phyloP scores from a whole-genome alignment of 495 filamentous ascomycete species.

The Aspergillus taichungensis region DNA sequence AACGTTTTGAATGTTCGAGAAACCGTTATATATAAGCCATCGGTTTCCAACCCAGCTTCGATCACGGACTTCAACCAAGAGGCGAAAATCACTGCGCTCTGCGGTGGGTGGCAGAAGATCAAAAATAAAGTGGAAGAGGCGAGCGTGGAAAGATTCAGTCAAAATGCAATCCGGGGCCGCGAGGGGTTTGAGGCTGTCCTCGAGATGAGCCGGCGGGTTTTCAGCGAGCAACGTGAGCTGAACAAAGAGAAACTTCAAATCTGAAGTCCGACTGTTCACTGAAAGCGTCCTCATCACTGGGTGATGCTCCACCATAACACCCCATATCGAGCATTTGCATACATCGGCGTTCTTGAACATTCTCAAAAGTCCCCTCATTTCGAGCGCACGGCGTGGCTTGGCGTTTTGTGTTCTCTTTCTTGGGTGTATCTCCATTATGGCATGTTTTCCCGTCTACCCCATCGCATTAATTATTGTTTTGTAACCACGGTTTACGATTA shows the following conservation, averaged over 20 bases:
- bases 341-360: slow-evolving; percentile 19
- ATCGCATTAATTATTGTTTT: neutral
- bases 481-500: too few species aligned
- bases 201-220: slow-evolving; percentile 86
- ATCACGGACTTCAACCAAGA: slow-evolving; percentile 78
- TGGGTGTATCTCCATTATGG: neutral
- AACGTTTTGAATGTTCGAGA: slow-evolving; percentile 85
- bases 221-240: slow-evolving; percentile 76
- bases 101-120: slow-evolving; percentile 92
- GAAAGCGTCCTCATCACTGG: neutral
- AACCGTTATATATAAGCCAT: slow-evolving; percentile 74
- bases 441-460: neutral
- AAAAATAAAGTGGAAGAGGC: slow-evolving; percentile 90
- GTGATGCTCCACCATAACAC: neutral
- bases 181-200: slow-evolving; percentile 93
- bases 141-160: slow-evolving; percentile 75
- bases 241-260: slow-evolving; percentile 30
- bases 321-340: slow-evolving; percentile 30
- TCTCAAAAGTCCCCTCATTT: slow-evolving; percentile 6
- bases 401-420: slow-evolving; percentile 17
- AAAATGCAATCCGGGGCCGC: slow-evolving; percentile 81
- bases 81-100: slow-evolving; percentile 85
- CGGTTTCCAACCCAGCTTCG: slow-evolving; percentile 36
- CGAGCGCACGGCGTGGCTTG: slow-evolving; percentile 20
- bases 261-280: neutral